These are phyloP conservation scores for Allium cepa DNA, from an alignment of 106 monocot species.

Conservation along the genomic window DNA sequence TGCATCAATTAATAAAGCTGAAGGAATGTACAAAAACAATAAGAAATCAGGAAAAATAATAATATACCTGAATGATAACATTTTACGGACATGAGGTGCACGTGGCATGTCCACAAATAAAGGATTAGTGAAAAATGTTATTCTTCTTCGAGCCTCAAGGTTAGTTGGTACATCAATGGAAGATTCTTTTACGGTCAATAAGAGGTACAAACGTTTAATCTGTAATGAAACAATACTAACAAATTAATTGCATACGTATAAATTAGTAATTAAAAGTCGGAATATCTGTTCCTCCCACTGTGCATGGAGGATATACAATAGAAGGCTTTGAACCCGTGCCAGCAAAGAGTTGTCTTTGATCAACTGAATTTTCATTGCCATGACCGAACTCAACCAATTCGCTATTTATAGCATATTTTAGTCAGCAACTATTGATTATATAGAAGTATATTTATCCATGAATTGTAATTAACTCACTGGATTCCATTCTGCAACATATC, in stretches of 20 bases:
- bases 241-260: not conserved
- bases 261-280: not conserved
- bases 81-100: conserved; percentile 89
- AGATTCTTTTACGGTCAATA: conserved; percentile 94
- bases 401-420: conserved; percentile 22
- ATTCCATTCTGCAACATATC: conserved; percentile 98
- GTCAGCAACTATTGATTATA: not conserved
- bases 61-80: conserved; percentile 89
- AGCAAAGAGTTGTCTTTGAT: conserved; percentile 88
- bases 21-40: not conserved
- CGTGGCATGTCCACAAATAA: conserved; percentile 98
- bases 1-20: too few species aligned
- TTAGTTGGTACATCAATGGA: conserved; percentile 91
- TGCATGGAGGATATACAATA: conserved; percentile 70
- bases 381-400: conserved; percentile 92
- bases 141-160: conserved; percentile 86
- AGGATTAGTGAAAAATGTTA: conserved; percentile 92
- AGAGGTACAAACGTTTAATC: conserved; percentile 83
- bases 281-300: conserved; percentile 98
- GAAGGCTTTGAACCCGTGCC: conserved; percentile 85
- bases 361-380: conserved; percentile 71
- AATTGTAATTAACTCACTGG: conserved; percentile 32
- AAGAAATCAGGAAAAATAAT: not conserved
- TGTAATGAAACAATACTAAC: conserved; percentile 18
- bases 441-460: not conserved